Evolutionary conservation across 192 early-diverging fungal genomes (phyloP).

Genomic region (Haplosporangium gracile): DNA sequence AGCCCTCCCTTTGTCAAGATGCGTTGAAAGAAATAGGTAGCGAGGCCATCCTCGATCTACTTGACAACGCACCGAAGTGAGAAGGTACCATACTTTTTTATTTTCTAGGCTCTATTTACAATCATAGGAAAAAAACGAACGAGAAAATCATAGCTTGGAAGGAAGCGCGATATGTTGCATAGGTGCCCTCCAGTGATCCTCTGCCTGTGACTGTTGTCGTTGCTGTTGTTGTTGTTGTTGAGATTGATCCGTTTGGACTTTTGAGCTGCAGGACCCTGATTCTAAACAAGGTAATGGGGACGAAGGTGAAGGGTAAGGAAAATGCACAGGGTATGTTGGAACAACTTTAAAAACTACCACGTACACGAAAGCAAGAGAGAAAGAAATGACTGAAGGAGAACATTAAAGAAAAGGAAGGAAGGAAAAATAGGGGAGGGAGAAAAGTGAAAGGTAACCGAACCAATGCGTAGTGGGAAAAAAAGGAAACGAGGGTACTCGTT

Average conservation of each 20-base stretch:
- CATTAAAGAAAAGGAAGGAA: background rate
- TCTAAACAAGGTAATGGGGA: background rate
- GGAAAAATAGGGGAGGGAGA: background rate
- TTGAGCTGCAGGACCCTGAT: conserved; percentile 24
- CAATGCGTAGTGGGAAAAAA: background rate
- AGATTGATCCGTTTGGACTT: background rate
- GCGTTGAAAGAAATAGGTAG: too few relatives aligned
- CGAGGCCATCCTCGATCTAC: too few relatives aligned
- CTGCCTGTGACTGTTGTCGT: background rate
- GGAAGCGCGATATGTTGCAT: background rate
- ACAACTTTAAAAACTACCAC: conserved; percentile 3
- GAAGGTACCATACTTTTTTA: background rate
- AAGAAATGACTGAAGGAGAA: too few relatives aligned
- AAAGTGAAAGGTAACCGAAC: background rate
- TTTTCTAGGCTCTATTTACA: background rate
- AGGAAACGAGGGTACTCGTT: background rate
- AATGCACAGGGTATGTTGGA: conserved; percentile 13
- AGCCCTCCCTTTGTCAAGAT: too few relatives aligned
- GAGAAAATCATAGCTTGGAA: background rate
- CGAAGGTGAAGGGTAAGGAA: conserved; percentile 1
- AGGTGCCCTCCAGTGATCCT: conserved; percentile 15
- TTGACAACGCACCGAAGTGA: too few relatives aligned
- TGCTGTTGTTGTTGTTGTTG: background rate
- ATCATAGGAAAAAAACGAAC: background rate
- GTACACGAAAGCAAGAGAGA: background rate